Conservation (phyloP, 352 stramenopile species). For the Globisporangium echinulatum region DNA sequence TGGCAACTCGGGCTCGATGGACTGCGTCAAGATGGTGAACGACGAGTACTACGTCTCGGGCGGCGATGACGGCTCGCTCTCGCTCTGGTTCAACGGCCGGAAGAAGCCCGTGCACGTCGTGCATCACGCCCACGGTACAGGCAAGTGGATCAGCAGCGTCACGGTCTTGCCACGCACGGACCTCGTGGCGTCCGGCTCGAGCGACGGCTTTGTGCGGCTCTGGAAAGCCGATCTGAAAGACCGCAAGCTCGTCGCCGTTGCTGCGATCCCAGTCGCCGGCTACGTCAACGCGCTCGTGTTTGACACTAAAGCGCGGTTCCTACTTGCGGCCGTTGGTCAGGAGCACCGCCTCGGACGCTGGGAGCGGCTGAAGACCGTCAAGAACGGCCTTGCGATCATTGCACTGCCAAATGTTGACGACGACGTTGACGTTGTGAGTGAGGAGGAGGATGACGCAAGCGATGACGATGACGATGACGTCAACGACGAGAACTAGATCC, state of each 20-base stretch:
- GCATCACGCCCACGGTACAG: constrained; percentile 75
- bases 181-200: constrained; percentile 88
- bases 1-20: constrained; percentile 86
- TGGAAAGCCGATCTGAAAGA: constrained; percentile 84
- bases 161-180: constrained; percentile 87
- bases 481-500: background rate
- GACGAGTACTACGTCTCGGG: constrained; percentile 92
- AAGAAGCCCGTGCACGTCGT: constrained; percentile 90
- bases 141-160: constrained; percentile 88
- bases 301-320: constrained; percentile 77
- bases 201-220: constrained; percentile 87
- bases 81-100: constrained; percentile 90
- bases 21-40: constrained; percentile 89
- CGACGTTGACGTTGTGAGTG: constrained; percentile 1
- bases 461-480: constrained; percentile 17
- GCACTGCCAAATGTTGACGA: constrained; percentile 65
- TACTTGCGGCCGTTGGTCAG: constrained; percentile 87
- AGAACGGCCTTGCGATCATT: constrained; percentile 89
- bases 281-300: constrained; percentile 75
- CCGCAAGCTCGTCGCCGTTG: constrained; percentile 59
- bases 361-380: constrained; percentile 80
- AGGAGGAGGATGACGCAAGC: constrained; percentile 24
- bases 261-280: constrained; percentile 61
- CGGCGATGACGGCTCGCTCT: constrained; percentile 85
- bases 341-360: constrained; percentile 92